Conservation (phyloP, 371 early-diverging fungal species). For the Choanephora cucurbitarum region DNA sequence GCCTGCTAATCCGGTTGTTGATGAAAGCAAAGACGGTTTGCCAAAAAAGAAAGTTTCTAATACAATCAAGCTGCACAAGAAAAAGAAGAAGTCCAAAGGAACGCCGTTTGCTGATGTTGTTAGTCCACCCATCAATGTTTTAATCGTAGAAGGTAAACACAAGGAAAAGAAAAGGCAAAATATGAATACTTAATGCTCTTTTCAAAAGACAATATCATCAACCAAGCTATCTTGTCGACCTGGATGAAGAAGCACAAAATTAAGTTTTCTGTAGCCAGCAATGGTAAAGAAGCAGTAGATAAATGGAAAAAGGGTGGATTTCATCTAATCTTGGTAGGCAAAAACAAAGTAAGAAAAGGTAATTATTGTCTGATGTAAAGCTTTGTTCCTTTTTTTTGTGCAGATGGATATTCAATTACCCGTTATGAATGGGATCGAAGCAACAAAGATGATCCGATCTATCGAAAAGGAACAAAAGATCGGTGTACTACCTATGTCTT, state of each 20-base stretch:
- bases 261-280: constrained; percentile 60
- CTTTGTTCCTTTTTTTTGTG: neutral
- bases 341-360: neutral
- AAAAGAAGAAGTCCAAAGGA: constrained; percentile 21
- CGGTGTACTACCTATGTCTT: constrained; percentile 46
- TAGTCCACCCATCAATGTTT: constrained; percentile 65
- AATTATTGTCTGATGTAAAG: neutral
- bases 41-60: constrained; percentile 10
- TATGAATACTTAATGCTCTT: neutral
- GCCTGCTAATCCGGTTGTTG: neutral
- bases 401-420: constrained; percentile 81
- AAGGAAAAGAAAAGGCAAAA: neutral
- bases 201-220: constrained; percentile 66
- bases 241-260: constrained; percentile 71
- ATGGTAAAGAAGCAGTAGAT: constrained; percentile 72
- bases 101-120: constrained; percentile 24
- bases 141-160: constrained; percentile 69
- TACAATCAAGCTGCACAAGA: constrained; percentile 19
- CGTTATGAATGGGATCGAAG: constrained; percentile 77
- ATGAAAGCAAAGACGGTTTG: neutral
- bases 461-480: constrained; percentile 61
- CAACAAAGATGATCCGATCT: constrained; percentile 66
- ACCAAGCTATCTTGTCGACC: constrained; percentile 64
- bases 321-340: constrained; percentile 68
- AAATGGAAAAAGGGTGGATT: constrained; percentile 66